These are phyloP conservation scores for Graphiopsis chlorocephala DNA, from an alignment of 2,329 filamentous ascomycete species.

Conservation along the genomic window DNA sequence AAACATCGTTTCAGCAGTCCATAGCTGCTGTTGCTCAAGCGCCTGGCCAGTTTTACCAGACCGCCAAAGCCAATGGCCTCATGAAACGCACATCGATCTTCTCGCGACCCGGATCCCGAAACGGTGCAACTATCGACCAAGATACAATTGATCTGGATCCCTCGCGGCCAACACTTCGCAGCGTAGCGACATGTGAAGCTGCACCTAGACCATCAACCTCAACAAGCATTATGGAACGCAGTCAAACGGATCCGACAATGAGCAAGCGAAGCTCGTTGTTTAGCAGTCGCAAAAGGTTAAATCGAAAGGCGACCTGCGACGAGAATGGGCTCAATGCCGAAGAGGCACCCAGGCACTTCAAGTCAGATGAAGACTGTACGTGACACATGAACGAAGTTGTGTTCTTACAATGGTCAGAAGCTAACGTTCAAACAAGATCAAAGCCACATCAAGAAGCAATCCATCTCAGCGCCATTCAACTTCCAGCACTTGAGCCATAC, in stretches of 20 bases:
- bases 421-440: constrained; percentile 24
- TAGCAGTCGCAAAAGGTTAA: constrained; percentile 6
- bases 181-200: neutral
- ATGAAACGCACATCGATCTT: constrained; percentile 16
- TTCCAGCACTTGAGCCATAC: constrained; percentile 64
- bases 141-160: constrained; percentile 5
- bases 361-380: constrained; percentile 10
- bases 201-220: constrained; percentile 2
- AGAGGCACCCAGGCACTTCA: neutral
- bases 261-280: constrained; percentile 14
- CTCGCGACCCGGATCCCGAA: constrained; percentile 9
- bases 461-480: constrained; percentile 62
- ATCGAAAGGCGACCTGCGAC: neutral
- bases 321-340: neutral
- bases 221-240: constrained; percentile 4
- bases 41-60: constrained; percentile 12
- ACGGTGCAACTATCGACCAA: constrained; percentile 2
- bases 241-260: constrained; percentile 1
- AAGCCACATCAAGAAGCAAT: constrained; percentile 40
- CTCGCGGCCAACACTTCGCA: neutral
- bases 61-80: constrained; percentile 15
- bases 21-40: constrained; percentile 16
- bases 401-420: neutral
- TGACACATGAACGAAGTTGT: neutral
- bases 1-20: constrained; percentile 15